Evolutionary conservation across 2,329 filamentous ascomycete genomes (phyloP), one percentile per base, ranked within the genome.

Genomic region (Pseudogymnoascus sp.): DNA sequence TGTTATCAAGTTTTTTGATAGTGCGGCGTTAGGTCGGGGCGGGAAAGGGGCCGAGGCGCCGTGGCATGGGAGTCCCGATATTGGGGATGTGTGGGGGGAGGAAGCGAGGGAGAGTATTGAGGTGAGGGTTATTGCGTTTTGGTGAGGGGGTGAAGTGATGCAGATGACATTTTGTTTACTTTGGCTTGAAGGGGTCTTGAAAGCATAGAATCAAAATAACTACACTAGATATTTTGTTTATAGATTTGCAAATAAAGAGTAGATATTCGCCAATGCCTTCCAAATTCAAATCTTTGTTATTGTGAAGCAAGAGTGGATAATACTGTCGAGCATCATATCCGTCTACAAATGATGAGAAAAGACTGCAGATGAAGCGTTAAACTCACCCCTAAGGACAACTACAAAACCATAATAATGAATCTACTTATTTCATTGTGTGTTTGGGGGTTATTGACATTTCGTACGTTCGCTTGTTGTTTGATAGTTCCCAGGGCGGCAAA

Each of bases 81-180:
- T 62, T 33, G 37, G 60, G 8, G 31, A 42, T 4, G 23, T 28
- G 12, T 42, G 31, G 18, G 60, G 60, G 6, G 60, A 31, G 28
- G 33, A 53, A 5, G 33, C n/a, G 37, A 25, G 60, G 31, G 60
- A 62, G 23, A 62, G 60, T 35, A 53, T 62, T 21, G 60, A 62
- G n/a, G 38, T 62, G 38, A 42, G 60, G 23, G 44, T 62, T 50
- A n/a, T 62, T 53, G 60, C 60, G 5, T 62, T 62, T 33, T 62
- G 60, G 60, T 62, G 37, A 62, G 31, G 8, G 8, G 4, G n/a
- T 4, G 10, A 14, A 18, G 25, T 31, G 14, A 33, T 28, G 47
- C 2, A 7, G 28, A 33, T 33, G 50, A 4, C 3, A 25, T 11
- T 18, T 56, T 16, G 8, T 33, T 56, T 28, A 47, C 42, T 25